phyloP scores from a whole-genome alignment of 2,329 filamentous ascomycete genomes.

The Claviceps pusilla region DNA sequence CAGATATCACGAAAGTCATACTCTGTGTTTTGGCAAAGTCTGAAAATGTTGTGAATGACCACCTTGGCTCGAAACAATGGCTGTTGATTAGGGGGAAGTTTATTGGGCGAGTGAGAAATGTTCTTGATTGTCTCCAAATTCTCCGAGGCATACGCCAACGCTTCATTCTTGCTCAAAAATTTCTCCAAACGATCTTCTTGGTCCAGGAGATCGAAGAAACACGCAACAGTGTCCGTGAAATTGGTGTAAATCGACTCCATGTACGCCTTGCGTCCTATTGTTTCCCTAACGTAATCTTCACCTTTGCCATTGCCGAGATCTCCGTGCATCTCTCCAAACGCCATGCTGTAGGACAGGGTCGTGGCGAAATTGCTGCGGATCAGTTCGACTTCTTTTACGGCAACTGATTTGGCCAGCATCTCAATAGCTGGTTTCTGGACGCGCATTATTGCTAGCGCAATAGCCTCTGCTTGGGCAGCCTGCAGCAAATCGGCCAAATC shows the following conservation, averaged over 20 bases:
- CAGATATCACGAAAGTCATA: slow-evolving; percentile 53
- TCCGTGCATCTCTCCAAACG: slow-evolving; percentile 30
- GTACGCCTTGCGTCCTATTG: slow-evolving; percentile 54
- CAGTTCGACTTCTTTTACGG: slow-evolving; percentile 38
- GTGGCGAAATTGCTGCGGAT: slow-evolving; percentile 59
- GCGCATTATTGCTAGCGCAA: slow-evolving; percentile 71
- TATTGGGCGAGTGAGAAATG: slow-evolving; percentile 49
- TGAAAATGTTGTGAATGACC: slow-evolving; percentile 58
- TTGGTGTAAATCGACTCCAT: slow-evolving; percentile 47
- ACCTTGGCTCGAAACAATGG: slow-evolving; percentile 71
- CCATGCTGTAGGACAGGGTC: slow-evolving; percentile 68
- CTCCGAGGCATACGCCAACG: slow-evolving; percentile 44
- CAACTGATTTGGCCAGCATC: slow-evolving; percentile 44
- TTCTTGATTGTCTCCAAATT: slow-evolving; percentile 54
- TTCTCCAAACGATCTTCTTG: slow-evolving; percentile 62
- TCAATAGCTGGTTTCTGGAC: slow-evolving; percentile 49
- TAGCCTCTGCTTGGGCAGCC: slow-evolving; percentile 60
- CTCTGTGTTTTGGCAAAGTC: slow-evolving; percentile 59
- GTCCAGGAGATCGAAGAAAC: slow-evolving; percentile 62
- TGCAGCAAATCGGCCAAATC: slow-evolving; percentile 52
- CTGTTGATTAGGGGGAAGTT: slow-evolving; percentile 65
- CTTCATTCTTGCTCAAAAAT: slow-evolving; percentile 43
- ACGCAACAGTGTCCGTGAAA: slow-evolving; percentile 62
- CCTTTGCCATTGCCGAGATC: slow-evolving; percentile 32
- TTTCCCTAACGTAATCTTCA: slow-evolving; percentile 51